Conservation (phyloP, 2,329 filamentous ascomycete species). For the Diplodia intermedia region DNA sequence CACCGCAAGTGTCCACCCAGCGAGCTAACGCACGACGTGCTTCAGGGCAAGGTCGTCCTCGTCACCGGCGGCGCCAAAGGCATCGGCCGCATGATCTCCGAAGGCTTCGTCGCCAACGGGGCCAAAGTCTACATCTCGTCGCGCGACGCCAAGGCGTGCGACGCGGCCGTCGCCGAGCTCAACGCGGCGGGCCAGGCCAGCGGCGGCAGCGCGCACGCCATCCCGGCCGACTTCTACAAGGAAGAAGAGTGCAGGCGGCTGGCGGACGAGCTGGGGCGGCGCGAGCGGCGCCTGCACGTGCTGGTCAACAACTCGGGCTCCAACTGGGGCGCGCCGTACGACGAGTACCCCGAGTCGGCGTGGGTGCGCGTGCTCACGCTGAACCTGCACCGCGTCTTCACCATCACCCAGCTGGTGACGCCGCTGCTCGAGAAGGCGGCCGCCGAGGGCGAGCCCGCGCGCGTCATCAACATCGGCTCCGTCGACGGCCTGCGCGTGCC, state of each 20-base stretch:
- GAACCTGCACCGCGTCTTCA: slow-evolving; percentile 71
- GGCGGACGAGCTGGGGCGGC: slow-evolving; percentile 62
- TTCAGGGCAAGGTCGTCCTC: slow-evolving; percentile 54
- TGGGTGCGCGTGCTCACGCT: slow-evolving; percentile 66
- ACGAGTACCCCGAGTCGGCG: slow-evolving; percentile 59
- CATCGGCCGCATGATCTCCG: slow-evolving; percentile 71
- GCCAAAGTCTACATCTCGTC: slow-evolving; percentile 74
- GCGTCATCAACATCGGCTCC: slow-evolving; percentile 70
- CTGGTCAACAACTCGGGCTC: slow-evolving; percentile 72
- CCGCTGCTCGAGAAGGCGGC: slow-evolving; percentile 65
- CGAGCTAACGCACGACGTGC: neutral
- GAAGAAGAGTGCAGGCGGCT: slow-evolving; percentile 66
- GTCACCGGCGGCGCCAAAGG: slow-evolving; percentile 61
- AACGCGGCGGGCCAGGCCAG: slow-evolving; percentile 57
- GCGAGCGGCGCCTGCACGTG: slow-evolving; percentile 64
- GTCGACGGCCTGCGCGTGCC: slow-evolving; percentile 69
- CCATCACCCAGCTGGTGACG: slow-evolving; percentile 67
- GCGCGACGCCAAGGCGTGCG: slow-evolving; percentile 66
- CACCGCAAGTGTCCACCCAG: neutral
- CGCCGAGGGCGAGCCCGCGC: slow-evolving; percentile 55
- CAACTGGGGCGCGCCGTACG: slow-evolving; percentile 68
- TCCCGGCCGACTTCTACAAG: slow-evolving; percentile 68
- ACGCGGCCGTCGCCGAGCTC: slow-evolving; percentile 65
- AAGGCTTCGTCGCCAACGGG: slow-evolving; percentile 70
- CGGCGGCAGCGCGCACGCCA: slow-evolving; percentile 62